Percentiles rank a stretch among this genome's conserved stretches.
These are phyloP conservation scores for Neonothopanus nambi DNA, from an alignment of 1,284 basidiomycete species.

Conservation along the genomic window DNA sequence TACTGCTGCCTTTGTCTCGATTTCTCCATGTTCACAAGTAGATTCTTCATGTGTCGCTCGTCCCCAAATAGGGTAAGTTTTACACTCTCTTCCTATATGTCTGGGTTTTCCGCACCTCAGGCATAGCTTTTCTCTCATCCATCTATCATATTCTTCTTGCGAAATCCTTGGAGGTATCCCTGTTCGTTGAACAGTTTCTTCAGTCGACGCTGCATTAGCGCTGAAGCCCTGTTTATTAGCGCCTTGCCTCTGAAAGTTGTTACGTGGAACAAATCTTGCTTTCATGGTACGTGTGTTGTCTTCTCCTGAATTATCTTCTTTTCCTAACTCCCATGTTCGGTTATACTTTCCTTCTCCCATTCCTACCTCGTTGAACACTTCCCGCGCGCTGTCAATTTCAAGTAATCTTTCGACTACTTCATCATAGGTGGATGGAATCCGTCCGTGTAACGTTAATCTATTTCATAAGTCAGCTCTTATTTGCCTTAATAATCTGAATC, in stretches of 20 bases:
- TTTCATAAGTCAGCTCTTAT: neutral
- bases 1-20: neutral
- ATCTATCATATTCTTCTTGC: neutral
- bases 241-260: too few species aligned
- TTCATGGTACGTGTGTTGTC: too few species aligned
- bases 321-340: neutral
- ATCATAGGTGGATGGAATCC: neutral
- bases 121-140: too few species aligned
- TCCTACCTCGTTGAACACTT: conserved; percentile 1
- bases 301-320: too few species aligned
- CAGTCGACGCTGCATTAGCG: too few species aligned
- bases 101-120: too few species aligned
- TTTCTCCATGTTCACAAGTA: too few species aligned
- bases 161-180: neutral
- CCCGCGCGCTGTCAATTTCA: neutral
- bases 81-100: neutral
- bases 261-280: too few species aligned
- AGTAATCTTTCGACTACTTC: neutral
- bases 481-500: neutral
- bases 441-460: neutral
- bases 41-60: too few species aligned
- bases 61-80: neutral
- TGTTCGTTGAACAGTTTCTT: too few species aligned
- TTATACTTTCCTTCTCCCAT: neutral
- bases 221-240: too few species aligned